These are phyloP conservation scores for Heritiera fomes DNA, from an alignment of 345 rosid species.

Conservation along the genomic window DNA sequence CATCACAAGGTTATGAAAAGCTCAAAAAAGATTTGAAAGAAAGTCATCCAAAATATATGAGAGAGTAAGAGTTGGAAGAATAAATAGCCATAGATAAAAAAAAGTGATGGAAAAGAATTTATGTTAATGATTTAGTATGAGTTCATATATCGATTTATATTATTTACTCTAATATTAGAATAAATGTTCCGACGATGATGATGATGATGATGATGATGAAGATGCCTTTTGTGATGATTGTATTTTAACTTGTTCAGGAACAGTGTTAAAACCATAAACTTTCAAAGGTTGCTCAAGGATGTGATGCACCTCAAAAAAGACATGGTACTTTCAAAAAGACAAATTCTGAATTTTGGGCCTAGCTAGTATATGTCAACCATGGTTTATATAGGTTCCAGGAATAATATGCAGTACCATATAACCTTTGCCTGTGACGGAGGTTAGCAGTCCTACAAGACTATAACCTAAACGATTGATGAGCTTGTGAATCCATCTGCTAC, in stretches of 20 bases:
- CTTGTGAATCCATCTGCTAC: background rate
- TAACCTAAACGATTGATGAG: background rate
- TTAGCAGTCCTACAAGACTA: background rate
- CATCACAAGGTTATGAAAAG: too few species aligned
- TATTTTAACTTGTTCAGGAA: background rate
- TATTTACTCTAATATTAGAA: too few species aligned
- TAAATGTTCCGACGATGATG: too few species aligned
- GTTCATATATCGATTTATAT: too few species aligned
- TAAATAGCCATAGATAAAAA: too few species aligned
- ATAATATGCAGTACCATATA: background rate
- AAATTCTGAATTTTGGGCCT: background rate
- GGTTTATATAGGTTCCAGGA: slow-evolving; percentile 3
- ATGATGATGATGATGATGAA: too few species aligned
- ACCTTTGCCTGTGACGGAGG: background rate
- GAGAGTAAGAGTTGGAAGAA: too few species aligned
- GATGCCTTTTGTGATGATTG: background rate
- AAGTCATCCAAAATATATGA: too few species aligned
- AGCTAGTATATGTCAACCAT: background rate
- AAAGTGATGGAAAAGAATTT: too few species aligned
- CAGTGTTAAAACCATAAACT: background rate
- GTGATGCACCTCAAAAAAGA: background rate
- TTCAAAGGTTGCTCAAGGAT: background rate
- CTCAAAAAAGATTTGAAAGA: too few species aligned
- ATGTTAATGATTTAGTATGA: too few species aligned
- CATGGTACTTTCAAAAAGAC: background rate